Evolutionary conservation across 2,329 filamentous ascomycete species (phyloP).

Genomic region (Passalora sequoiae): DNA sequence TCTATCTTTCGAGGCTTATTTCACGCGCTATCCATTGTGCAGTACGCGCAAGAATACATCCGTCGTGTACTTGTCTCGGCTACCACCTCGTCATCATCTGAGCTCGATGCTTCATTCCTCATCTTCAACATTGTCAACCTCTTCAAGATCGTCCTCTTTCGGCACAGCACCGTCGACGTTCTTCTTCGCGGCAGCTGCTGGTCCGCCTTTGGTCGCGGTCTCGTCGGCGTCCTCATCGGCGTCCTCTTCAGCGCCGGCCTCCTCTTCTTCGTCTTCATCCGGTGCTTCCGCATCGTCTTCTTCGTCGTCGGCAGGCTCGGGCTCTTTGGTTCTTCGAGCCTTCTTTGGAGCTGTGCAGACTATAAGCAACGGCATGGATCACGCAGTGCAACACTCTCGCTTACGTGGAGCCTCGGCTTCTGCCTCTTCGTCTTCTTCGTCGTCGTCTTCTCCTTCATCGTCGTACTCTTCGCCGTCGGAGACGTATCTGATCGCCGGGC

Average conservation of each 20-base stretch:
- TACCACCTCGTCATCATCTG: not conserved
- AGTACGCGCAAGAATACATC: not conserved
- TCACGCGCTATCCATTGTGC: too few relatives aligned
- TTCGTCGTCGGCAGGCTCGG: slow-evolving; percentile 10
- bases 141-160: slow-evolving; percentile 29
- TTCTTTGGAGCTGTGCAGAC: slow-evolving; percentile 19
- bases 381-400: not conserved
- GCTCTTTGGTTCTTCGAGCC: slow-evolving; percentile 21
- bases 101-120: slow-evolving; percentile 11
- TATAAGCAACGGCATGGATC: not conserved
- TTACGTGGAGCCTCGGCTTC: slow-evolving; percentile 15
- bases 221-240: slow-evolving; percentile 30
- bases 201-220: slow-evolving; percentile 26
- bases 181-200: slow-evolving; percentile 29
- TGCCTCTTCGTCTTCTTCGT: slow-evolving; percentile 12
- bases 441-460: slow-evolving; percentile 11
- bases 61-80: not conserved
- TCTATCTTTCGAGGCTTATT: not conserved
- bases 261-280: slow-evolving; percentile 31
- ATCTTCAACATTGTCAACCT: slow-evolving; percentile 16
- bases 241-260: slow-evolving; percentile 29
- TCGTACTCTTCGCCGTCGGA: slow-evolving; percentile 14
- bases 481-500: slow-evolving; percentile 4
- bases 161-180: slow-evolving; percentile 29
- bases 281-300: slow-evolving; percentile 10